Percentiles rank a stretch among this genome's conserved stretches.
phyloP scores from a whole-genome alignment of 1,284 basidiomycete genomes.

The Puccinia brachypodii region DNA sequence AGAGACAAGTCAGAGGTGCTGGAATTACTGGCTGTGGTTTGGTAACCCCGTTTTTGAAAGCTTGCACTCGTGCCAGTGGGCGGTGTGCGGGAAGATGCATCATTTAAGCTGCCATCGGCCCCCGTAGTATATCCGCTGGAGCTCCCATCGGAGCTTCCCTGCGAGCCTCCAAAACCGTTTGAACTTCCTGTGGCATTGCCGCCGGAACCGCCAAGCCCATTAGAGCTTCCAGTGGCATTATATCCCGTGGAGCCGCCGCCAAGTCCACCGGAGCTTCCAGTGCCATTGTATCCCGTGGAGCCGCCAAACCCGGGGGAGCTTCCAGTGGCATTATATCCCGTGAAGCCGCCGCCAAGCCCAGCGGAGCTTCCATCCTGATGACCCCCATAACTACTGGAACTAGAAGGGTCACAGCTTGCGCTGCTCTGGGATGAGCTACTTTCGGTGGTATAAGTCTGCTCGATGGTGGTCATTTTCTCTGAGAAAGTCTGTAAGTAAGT shows the following conservation, averaged over 20 bases:
- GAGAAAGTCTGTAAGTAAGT: conserved; percentile 20
- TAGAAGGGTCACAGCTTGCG: conserved; percentile 24
- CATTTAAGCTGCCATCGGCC: not conserved
- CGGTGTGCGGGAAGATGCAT: not conserved
- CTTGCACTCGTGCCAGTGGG: not conserved
- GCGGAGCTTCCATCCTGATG: not conserved
- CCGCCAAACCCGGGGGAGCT: not conserved
- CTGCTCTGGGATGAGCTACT: conserved; percentile 24
- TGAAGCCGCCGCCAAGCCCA: not conserved
- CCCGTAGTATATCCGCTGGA: not conserved
- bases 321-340: not conserved
- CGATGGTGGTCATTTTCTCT: conserved; percentile 21
- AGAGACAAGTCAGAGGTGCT: not conserved
- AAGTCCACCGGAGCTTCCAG: not conserved
- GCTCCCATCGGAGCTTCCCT: not conserved
- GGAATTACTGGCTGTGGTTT: not conserved
- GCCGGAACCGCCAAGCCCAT: not conserved
- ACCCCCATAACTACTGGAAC: not conserved
- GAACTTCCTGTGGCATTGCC: not conserved
- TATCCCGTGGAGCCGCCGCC: too few species aligned
- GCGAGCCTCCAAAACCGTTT: not conserved
- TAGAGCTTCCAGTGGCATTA: not conserved
- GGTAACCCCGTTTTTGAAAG: not conserved
- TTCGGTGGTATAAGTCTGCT: conserved; percentile 20
- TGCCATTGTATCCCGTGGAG: not conserved